Conservation (phyloP, 2,329 filamentous ascomycete genomes). For the Fusarium annulatum region DNA sequence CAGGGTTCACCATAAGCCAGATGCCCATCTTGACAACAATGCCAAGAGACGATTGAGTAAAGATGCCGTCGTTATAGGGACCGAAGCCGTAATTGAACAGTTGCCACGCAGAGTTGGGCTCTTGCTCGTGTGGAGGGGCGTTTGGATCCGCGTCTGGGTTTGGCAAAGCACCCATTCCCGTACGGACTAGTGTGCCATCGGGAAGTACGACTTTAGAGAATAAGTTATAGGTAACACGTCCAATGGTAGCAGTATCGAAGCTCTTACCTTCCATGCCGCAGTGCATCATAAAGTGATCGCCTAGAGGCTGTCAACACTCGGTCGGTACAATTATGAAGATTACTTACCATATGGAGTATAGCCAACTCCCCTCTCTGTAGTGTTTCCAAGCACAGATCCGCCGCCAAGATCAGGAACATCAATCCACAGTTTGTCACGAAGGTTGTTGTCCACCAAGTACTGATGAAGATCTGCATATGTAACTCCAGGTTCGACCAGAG, state of each 20-base stretch:
- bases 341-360: constrained; percentile 34
- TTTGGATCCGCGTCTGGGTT: constrained; percentile 28
- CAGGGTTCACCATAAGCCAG: constrained; percentile 33
- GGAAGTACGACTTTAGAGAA: constrained; percentile 9
- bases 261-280: constrained; percentile 32
- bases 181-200: constrained; percentile 22
- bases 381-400: constrained; percentile 33
- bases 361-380: constrained; percentile 28
- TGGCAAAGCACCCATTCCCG: constrained; percentile 35
- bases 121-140: constrained; percentile 24
- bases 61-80: constrained; percentile 31
- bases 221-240: not conserved
- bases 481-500: constrained; percentile 29
- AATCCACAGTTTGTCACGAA: constrained; percentile 32
- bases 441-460: constrained; percentile 22
- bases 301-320: not conserved
- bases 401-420: constrained; percentile 34
- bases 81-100: constrained; percentile 35
- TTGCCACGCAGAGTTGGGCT: constrained; percentile 31
- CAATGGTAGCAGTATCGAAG: not conserved
- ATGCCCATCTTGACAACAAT: constrained; percentile 38
- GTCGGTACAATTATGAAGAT: rapidly evolving
- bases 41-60: constrained; percentile 27
- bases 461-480: constrained; percentile 30
- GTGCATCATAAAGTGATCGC: constrained; percentile 37